A percentile compares a stretch with the other conserved stretches of the same genome.
Evolutionary conservation across 2,329 filamentous ascomycete genomes (phyloP).

Genomic region (Mollisiaceae sp.): DNA sequence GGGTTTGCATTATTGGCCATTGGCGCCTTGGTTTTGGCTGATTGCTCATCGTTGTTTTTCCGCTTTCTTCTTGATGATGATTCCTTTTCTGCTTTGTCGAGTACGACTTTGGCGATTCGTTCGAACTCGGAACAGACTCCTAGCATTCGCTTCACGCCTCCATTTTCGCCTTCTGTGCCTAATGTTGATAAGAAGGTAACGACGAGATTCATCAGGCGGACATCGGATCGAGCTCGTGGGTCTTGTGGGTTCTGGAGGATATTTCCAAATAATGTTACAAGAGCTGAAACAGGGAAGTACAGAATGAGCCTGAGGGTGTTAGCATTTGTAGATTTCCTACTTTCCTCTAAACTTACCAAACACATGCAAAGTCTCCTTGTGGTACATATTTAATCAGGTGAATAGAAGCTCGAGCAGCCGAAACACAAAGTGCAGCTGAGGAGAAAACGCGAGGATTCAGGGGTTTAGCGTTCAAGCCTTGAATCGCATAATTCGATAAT

Average conservation of each 20-base stretch:
- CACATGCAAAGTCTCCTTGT: constrained; percentile 90
- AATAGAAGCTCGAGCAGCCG: constrained; percentile 90
- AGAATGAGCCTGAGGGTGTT: constrained; percentile 72
- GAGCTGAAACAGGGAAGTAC: constrained; percentile 94
- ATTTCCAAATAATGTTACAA: constrained; percentile 95
- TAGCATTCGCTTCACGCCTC: constrained; percentile 91
- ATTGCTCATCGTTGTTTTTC: constrained; percentile 66
- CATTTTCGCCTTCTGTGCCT: constrained; percentile 86
- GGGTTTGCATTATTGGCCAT: constrained; percentile 13
- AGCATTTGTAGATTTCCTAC: constrained; percentile 31
- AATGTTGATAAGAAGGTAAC: constrained; percentile 91
- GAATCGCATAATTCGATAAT: constrained; percentile 91
- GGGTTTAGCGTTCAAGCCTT: constrained; percentile 87
- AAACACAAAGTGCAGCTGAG: constrained; percentile 89
- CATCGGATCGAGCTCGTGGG: constrained; percentile 83
- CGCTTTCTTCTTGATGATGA: constrained; percentile 71
- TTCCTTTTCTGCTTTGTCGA: constrained; percentile 93
- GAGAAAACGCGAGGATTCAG: constrained; percentile 94
- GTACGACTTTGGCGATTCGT: constrained; percentile 85
- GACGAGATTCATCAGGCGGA: constrained; percentile 89
- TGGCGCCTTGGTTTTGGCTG: constrained; percentile 31
- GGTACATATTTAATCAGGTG: constrained; percentile 95
- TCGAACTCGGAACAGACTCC: constrained; percentile 96
- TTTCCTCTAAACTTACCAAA: constrained; percentile 69
- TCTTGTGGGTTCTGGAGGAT: constrained; percentile 95